These are phyloP conservation scores for Mucor indicus DNA, from an alignment of 371 early-diverging fungal genomes.

Conservation along the genomic window DNA sequence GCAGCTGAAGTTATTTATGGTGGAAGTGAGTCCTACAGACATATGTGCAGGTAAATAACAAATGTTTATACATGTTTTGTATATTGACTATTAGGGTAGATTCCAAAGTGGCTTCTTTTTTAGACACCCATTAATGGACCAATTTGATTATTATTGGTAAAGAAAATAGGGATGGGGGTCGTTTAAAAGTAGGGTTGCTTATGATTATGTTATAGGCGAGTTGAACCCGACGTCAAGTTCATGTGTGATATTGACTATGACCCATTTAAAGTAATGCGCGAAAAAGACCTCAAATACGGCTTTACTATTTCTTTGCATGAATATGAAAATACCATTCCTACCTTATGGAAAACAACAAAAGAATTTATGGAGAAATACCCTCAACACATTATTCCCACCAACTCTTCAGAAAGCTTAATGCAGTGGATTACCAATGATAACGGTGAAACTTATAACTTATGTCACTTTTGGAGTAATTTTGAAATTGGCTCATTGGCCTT, in stretches of 20 bases:
- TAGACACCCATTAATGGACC: conserved; percentile 61
- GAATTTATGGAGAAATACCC: conserved; percentile 57
- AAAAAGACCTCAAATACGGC: conserved; percentile 78
- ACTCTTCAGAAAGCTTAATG: conserved; percentile 31
- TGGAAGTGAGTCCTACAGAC: conserved; percentile 82
- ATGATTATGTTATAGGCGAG: conserved; percentile 71
- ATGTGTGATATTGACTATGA: conserved; percentile 91
- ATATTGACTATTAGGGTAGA: conserved; percentile 1
- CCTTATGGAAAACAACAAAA: conserved; percentile 70
- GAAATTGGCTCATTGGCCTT: conserved; percentile 88
- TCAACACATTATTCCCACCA: conserved; percentile 30
- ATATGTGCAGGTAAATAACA: conserved; percentile 88
- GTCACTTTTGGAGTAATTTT: conserved; percentile 98
- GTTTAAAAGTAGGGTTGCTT: no score
- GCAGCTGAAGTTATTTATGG: conserved; percentile 76
- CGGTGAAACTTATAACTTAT: conserved; percentile 61
- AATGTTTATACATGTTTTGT: no score
- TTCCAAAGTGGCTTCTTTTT: conserved; percentile 75
- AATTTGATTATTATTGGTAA: conserved; percentile 93
- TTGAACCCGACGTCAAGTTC: conserved; percentile 92
- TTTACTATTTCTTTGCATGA: conserved; percentile 80
- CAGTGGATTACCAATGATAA: conserved; percentile 33
- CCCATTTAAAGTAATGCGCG: conserved; percentile 83
- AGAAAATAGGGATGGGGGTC: no score
- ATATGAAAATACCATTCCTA: conserved; percentile 75